phyloP scores from a whole-genome alignment of 2,329 filamentous ascomycete species.

The Alternaria sp. region DNA sequence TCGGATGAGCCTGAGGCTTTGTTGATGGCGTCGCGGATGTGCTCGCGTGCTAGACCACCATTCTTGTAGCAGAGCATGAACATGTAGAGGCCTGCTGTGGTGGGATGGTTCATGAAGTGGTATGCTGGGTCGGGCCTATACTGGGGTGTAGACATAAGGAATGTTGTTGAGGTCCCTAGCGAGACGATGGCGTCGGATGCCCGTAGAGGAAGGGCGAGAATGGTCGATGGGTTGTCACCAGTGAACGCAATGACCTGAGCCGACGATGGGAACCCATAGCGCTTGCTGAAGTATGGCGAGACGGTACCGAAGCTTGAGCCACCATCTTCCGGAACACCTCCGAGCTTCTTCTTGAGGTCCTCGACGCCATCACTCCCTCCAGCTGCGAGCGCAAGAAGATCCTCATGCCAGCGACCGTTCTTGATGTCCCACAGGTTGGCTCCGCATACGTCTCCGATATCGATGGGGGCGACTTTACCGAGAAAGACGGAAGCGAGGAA shows the following conservation, averaged over 20 bases:
- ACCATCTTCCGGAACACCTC: slow-evolving; percentile 79
- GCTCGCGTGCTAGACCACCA: slow-evolving; percentile 89
- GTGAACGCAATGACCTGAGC: slow-evolving; percentile 87
- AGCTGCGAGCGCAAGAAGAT: slow-evolving; percentile 76
- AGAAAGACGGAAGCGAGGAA: slow-evolving; percentile 92
- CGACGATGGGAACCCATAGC: slow-evolving; percentile 77
- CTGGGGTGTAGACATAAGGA: slow-evolving; percentile 93
- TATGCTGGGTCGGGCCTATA: slow-evolving; percentile 91
- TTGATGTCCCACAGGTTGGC: slow-evolving; percentile 97
- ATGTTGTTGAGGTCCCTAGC: slow-evolving; percentile 93
- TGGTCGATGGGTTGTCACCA: slow-evolving; percentile 94
- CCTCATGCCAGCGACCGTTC: slow-evolving; percentile 73
- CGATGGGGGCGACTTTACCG: slow-evolving; percentile 83
- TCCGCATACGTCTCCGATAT: slow-evolving; percentile 92
- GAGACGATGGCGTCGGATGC: slow-evolving; percentile 93
- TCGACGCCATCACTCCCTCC: slow-evolving; percentile 63
- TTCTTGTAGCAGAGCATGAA: slow-evolving; percentile 99
- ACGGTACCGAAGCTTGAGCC: slow-evolving; percentile 78
- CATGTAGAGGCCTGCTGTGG: slow-evolving; percentile 91
- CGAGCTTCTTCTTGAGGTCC: slow-evolving; percentile 78
- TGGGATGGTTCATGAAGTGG: slow-evolving; percentile 98
- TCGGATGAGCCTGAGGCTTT: slow-evolving; percentile 49
- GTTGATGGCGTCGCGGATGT: slow-evolving; percentile 82
- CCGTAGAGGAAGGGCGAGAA: slow-evolving; percentile 85
- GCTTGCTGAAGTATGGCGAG: slow-evolving; percentile 76